Conservation (phyloP, 345 rosid genomes). For the Gossypium turneri region DNA sequence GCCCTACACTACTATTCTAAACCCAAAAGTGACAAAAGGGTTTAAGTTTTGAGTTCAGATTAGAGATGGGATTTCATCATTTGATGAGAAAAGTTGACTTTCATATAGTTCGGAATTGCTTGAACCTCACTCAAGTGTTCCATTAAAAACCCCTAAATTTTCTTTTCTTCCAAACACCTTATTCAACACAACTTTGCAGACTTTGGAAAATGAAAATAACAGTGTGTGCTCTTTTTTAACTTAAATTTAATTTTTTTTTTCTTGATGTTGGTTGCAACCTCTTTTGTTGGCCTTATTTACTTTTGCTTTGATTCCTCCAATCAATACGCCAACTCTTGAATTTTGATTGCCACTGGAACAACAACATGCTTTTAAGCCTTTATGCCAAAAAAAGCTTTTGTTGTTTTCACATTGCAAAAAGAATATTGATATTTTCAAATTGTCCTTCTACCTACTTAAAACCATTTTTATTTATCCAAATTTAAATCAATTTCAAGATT, state of each 20-base stretch:
- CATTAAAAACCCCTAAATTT: background rate
- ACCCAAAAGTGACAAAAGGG: background rate
- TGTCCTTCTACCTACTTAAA: background rate
- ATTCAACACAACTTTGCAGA: background rate
- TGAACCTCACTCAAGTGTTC: constrained; percentile 1
- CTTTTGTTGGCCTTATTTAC: constrained; percentile 10
- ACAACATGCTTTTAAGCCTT: background rate
- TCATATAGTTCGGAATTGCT: background rate
- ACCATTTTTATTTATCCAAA: too few relatives aligned
- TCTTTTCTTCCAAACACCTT: background rate
- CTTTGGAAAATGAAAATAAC: background rate
- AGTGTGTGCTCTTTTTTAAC: background rate
- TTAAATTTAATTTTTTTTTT: background rate
- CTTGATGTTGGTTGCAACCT: constrained; percentile 3
- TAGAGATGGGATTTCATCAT: background rate
- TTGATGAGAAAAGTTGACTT: background rate
- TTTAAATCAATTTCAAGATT: background rate
- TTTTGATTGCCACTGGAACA: background rate
- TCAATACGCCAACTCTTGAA: background rate
- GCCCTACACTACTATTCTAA: too few relatives aligned
- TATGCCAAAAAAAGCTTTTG: background rate
- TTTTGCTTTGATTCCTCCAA: constrained; percentile 15
- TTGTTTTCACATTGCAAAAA: background rate
- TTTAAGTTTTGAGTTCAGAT: background rate
- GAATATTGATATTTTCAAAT: background rate